Evolutionary conservation across 495 filamentous ascomycete genomes (phyloP), one percentile per base, ranked within the genome.

Genomic region (Penicillium coffeae): DNA sequence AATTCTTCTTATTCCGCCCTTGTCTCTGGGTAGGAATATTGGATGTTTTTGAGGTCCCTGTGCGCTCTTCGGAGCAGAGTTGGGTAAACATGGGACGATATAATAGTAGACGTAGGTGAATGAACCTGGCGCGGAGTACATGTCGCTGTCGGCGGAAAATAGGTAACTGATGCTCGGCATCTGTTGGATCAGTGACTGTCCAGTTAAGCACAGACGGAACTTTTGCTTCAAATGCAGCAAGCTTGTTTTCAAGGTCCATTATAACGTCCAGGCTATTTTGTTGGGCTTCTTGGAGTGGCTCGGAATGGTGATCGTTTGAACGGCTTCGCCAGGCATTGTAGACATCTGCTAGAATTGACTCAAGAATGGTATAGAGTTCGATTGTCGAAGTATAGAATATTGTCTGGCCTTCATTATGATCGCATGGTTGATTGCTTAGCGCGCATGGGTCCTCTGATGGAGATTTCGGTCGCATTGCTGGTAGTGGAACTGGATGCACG

Each of bases 61-160:
- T 45, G n/a, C 59, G 59, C 25, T 63, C 43, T 9, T 68, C 65
- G 1, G 64, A 68, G 48, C 66, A 76, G 3, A 75, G 51, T 25
- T 71, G 69, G 3, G 69, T 69, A 22, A 77, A 71, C 39, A 73
- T 73, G 1, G 73, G 72, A 3, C 74, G 71, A 49, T 75, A 72
- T 19, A 77, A 63, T 18, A 74, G 66, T 12, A 76, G 52, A 9
- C 63, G 65, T 12, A 76, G 58, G 47, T 75, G 66, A 1, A 74
- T 62, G 40, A 68, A 76, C 58, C 74, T 75, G 13, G 64, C 65
- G 33, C 64, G 63, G 5, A 76, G 55, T 7, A 74, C 66, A 42
- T 71, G 73, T 30, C 62, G 56, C 47, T 76, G 74, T 2, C 65
- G 69, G 12, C 59, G 36, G 25, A 72, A 51, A 9, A 68, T 50